Conservation (phyloP, 306 rosid species). For the Rosa chinensis region DNA sequence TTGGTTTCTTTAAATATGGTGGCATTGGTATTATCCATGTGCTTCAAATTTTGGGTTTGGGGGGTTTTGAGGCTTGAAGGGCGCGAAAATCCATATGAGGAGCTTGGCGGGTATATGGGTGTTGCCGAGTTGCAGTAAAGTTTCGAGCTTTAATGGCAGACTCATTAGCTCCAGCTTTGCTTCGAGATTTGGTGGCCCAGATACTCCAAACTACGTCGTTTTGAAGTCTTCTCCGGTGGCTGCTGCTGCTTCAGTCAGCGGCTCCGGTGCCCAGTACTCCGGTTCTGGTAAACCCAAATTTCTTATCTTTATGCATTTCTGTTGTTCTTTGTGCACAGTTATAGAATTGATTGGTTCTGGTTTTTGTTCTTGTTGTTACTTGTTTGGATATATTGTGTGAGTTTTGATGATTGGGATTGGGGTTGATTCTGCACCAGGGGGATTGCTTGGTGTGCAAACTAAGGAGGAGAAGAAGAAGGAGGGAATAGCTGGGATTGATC, state of each 20-base stretch:
- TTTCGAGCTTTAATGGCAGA: conserved; percentile 20
- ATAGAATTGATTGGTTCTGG: background rate
- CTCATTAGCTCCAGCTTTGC: conserved; percentile 22
- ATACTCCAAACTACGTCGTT: conserved; percentile 4
- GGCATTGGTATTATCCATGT: background rate
- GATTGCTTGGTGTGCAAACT: conserved; percentile 45
- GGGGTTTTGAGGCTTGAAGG: background rate
- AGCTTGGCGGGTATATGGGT: conserved; percentile 21
- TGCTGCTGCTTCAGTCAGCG: conserved; percentile 57
- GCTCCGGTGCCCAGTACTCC: conserved; percentile 61
- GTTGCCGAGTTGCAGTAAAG: conserved; percentile 17
- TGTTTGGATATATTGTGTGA: conserved; percentile 9
- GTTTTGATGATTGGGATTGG: conserved; percentile 22
- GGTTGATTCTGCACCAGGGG: conserved; percentile 40
- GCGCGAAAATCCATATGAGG: conserved; percentile 14
- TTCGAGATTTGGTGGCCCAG: conserved; percentile 12
- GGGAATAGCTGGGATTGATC: conserved; percentile 78
- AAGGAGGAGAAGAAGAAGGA: conserved; percentile 41
- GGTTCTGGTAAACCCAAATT: conserved; percentile 32
- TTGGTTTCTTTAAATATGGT: background rate
- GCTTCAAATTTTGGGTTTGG: background rate
- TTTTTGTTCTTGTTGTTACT: conserved; percentile 7
- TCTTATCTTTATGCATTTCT: background rate
- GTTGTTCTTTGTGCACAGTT: background rate
- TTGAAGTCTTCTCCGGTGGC: conserved; percentile 34